Evolutionary conservation across 345 rosid species (phyloP), one percentile per base, ranked within the genome.

Genomic region (Clausena lansium): DNA sequence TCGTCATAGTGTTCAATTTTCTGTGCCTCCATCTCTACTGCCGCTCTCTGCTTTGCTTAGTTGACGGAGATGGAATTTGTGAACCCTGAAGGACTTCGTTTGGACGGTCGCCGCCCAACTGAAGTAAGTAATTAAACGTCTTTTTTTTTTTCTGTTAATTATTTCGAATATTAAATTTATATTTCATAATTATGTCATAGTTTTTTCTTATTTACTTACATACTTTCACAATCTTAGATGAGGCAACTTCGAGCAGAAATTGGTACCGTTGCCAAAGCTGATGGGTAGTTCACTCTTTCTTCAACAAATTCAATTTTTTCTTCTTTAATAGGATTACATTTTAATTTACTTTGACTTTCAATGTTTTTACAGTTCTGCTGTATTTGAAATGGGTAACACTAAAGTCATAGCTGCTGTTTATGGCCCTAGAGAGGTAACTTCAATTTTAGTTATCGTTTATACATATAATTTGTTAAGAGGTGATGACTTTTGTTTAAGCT

Each of bases 371-470:
- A 92, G 97, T 20, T 96, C 98, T 82, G 95, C 97, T 81, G 84
- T 89, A 79, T 96, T 94, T 32, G 98, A 94, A 88, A 94, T 96
- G 98, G 98, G 97, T 57, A 92, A 96, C 83, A 92, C 98, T 24
- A 94, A 91, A 89, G 98, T 92, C 25, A 91, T 94, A 58, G 99
- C 98, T 66, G 98, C 98, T 65, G 99, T 91, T 19, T 94, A 92
- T 87, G 98, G 98, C 36, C 99, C 98, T 2, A 86, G 98, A 85
- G 97, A 94, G 99, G 99, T 92, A 52, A 73, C 10, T 65, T 10
- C 19, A 54, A 19, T 32, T 55, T 20, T 17, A 33, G 63, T 14
- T 39, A 27, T 41, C 41, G 20, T 57, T 1, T 28, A 24, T 62
- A 27, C 22, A 10, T n/a, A 38, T 28, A 30, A 30, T 50, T 35